Conservation (phyloP, 192 early-diverging fungal genomes). For the Backusella parvicylindrica region DNA sequence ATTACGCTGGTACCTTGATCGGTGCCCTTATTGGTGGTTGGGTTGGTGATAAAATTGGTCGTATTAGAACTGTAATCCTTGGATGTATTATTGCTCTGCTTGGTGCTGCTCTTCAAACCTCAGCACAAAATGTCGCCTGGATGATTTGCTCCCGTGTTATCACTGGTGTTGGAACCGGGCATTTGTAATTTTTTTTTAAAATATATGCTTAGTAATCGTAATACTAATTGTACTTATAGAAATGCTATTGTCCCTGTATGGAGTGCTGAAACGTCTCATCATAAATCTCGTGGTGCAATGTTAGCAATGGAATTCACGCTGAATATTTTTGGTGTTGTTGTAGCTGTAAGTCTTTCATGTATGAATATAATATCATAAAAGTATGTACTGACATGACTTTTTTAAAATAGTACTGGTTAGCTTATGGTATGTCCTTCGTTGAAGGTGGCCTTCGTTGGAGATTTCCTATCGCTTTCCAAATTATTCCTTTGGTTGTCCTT, state of each 20-base stretch:
- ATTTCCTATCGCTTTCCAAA: slow-evolving; percentile 29
- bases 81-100: slow-evolving; percentile 16
- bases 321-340: slow-evolving; percentile 33
- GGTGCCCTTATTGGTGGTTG: slow-evolving; percentile 33
- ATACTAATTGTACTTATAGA: not conserved
- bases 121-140: slow-evolving; percentile 29
- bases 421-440: slow-evolving; percentile 18
- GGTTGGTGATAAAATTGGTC: slow-evolving; percentile 30
- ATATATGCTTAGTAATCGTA: not conserved
- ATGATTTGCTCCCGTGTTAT: slow-evolving; percentile 28
- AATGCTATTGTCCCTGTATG: slow-evolving; percentile 34
- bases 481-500: slow-evolving; percentile 18
- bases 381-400: not conserved
- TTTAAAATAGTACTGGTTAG: slow-evolving; percentile 19
- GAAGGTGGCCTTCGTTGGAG: slow-evolving; percentile 30
- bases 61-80: slow-evolving; percentile 23
- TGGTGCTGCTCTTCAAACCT: slow-evolving; percentile 29
- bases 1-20: slow-evolving; percentile 26
- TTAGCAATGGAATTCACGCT: slow-evolving; percentile 30
- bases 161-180: slow-evolving; percentile 28
- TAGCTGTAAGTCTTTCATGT: slow-evolving; percentile 16
- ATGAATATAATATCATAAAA: not conserved
- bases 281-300: slow-evolving; percentile 23
- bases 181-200: slow-evolving; percentile 8
- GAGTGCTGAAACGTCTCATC: slow-evolving; percentile 31